Evolutionary conservation across 83 land plant genomes (phyloP), one percentile per base, ranked within the genome.

Genomic region (Picea mariana): DNA sequence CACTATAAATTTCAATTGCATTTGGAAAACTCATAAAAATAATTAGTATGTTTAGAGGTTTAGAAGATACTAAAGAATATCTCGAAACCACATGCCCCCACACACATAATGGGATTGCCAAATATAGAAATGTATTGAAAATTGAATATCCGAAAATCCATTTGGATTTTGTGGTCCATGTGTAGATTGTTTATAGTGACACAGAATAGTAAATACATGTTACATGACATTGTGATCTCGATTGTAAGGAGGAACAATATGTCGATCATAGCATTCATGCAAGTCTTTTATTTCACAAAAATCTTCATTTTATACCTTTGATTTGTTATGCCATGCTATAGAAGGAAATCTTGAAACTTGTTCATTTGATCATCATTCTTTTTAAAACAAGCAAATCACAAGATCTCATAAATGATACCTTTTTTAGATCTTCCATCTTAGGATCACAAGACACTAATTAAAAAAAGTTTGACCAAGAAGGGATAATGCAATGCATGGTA

Each of bases 401-500:
- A 62, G 87, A 40, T 79, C 69, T 87, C 62, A 84, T 47, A 40
- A 75, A 47, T 1, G 78, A 79, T 11, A 84, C 86, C 69, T 75
- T 83, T 71, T 59, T 55, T 7, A 82, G 49, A 55, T 40, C 61
- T 65, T 81, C 61, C 23, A 3, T 81, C 31, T 27, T 21, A 24
- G 75, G 55, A 68, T 68, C 58, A 26, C 52, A 68, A 2, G 9
- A 24, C n/a, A n/a, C n/a, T n/a, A n/a, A n/a, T n/a, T 81, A 64
- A 62, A 59, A 6, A 20, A 68, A 13, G 21, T 77, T 55, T 27
- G 58, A 63, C 34, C 67, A 82, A 21, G 47, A 49, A 0, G 16
- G 71, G 15, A n/a, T 42, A 7, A 81, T 38, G 47, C n/a, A 23
- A 6, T 64, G 60, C 42, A 52, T 16, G 1, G 66, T 11, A 9